Evolutionary conservation across 2,329 filamentous ascomycete species (phyloP).

Genomic region (Pestalotiopsis sp.): DNA sequence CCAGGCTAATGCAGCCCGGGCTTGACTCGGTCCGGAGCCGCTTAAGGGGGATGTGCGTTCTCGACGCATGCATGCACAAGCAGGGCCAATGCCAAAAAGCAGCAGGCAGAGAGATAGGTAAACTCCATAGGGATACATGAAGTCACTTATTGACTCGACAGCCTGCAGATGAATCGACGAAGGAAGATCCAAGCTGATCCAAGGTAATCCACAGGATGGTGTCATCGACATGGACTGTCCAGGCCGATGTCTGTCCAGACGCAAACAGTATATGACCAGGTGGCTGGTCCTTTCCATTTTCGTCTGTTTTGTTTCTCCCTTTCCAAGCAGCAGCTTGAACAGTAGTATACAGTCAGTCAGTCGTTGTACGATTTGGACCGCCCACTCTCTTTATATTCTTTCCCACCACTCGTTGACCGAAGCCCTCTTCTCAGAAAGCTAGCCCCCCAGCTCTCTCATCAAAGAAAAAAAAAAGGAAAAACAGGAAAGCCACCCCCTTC

Average conservation of each 20-base stretch:
- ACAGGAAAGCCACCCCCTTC: background rate
- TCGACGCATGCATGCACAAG: background rate
- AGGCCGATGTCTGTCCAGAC: background rate
- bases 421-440: background rate
- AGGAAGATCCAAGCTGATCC: background rate
- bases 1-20: conserved; percentile 5
- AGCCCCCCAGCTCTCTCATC: background rate
- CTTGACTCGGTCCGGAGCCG: conserved; percentile 12
- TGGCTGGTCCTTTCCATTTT: background rate
- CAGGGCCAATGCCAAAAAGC: background rate
- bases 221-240: background rate
- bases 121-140: background rate
- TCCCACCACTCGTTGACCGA: background rate
- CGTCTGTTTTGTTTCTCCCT: background rate
- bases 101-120: background rate
- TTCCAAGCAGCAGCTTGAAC: background rate
- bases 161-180: background rate
- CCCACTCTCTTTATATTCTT: background rate
- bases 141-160: background rate
- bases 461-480: background rate
- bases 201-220: background rate
- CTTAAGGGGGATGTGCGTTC: conserved; percentile 1
- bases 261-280: background rate
- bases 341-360: background rate
- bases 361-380: background rate